phyloP scores from a whole-genome alignment of 2,329 filamentous ascomycete genomes.

The Aspergillus carbonarius region DNA sequence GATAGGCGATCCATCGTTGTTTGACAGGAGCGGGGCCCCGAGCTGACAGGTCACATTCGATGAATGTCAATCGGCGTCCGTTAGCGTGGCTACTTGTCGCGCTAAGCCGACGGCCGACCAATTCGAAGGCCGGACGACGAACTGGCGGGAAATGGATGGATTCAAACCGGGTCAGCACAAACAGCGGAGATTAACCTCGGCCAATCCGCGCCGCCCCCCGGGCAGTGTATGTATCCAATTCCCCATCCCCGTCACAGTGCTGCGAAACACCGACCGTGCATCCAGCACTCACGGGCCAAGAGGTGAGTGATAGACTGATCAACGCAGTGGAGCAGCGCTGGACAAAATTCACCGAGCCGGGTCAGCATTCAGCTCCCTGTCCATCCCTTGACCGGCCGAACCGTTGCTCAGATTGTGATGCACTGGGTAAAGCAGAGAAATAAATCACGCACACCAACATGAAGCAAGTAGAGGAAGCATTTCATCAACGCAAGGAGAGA shows the following conservation, averaged over 20 bases:
- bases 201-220: neutral
- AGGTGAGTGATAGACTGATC: constrained; percentile 17
- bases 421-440: neutral
- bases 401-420: neutral
- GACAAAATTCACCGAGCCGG: constrained; percentile 15
- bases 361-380: constrained; percentile 12
- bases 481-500: neutral
- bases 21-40: constrained; percentile 9
- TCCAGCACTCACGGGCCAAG: constrained; percentile 11
- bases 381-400: constrained; percentile 6
- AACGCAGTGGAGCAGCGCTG: constrained; percentile 6
- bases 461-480: too few species aligned
- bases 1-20: neutral
- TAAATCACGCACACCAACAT: neutral
- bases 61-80: constrained; percentile 9
- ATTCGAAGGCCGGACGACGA: neutral
- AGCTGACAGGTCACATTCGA: constrained; percentile 16
- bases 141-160: neutral
- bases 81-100: constrained; percentile 4
- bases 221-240: constrained; percentile 16
- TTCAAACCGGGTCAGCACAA: constrained; percentile 1
- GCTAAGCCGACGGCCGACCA: too few species aligned
- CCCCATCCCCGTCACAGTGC: neutral
- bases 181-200: neutral
- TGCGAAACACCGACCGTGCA: constrained; percentile 11